Evolutionary conservation across 1,284 basidiomycete species (phyloP), one percentile per base, ranked within the genome.

Genomic region (Leccinum subrobustum): DNA sequence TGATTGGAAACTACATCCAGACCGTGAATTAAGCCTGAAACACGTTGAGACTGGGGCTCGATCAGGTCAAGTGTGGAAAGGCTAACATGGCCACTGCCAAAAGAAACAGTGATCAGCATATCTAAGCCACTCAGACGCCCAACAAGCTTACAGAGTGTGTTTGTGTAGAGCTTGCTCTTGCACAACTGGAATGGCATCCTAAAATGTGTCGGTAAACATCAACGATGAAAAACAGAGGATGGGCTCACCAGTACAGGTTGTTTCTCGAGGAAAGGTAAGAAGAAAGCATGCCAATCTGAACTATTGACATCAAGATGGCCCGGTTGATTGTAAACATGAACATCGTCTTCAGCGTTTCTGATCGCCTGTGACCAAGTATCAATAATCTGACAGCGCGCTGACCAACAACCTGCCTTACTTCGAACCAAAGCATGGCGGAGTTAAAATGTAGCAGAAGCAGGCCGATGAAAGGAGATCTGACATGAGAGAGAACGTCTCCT

Each of bases 81-180:
- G 12, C 59, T 58, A 47, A 68, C 65, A 66, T 66, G 23, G 65
- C 67, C 52, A 66, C 65, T 66, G 33, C 4, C 6, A 35, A 18
- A 60, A 47, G 14, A 14, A 42, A 18, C 18, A 4, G 25, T 16
- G 16, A 18, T 66, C 42, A 63, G 47, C 20, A 56, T 8, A 18
- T 18, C 12, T 23, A 29, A 48, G 23, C 8, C 27, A 27, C 7
- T 39, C n/a, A 7, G 9, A 16, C 6, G 2, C 54, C 27, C n/a
- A 47, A 29, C 29, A 18, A 56, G 12, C 67, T 57, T 39, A 66
- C 65, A 39, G 3, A 66, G 61, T 5, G 65, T 66, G 39, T 66
- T 66, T 8, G 65, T 59, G 33, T 66, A 66, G n/a, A 66, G 66
- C 83, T 88, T 88, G 65, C 63, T 78, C 60, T 67, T 68, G 59